Evolutionary conservation across 768 basidiomycete genomes (phyloP).

Genomic region (Lentinula sp.): DNA sequence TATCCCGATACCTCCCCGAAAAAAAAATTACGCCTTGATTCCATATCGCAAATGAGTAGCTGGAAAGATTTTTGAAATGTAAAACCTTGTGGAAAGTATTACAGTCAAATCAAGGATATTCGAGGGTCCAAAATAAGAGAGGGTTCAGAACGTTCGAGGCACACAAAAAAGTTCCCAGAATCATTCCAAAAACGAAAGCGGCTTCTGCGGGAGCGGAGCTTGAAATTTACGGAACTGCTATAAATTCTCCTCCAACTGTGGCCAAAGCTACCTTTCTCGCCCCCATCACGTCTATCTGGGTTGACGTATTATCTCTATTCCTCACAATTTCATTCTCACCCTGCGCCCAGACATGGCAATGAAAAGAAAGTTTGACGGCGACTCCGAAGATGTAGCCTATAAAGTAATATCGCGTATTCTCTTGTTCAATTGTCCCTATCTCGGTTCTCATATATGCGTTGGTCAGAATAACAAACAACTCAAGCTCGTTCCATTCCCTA

Average conservation of each 20-base stretch:
- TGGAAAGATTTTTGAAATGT: too few relatives aligned
- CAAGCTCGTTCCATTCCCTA: slow-evolving; percentile 72
- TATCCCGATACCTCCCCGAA: too few relatives aligned
- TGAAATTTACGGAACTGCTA: slow-evolving; percentile 13
- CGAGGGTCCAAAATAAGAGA: too few relatives aligned
- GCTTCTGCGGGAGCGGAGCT: neutral
- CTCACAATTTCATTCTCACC: neutral
- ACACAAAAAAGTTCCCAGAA: neutral
- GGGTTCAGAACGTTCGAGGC: too few relatives aligned
- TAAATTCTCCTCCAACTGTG: slow-evolving; percentile 19
- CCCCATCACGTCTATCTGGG: slow-evolving; percentile 13
- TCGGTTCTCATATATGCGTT: neutral
- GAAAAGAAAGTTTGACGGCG: slow-evolving; percentile 71
- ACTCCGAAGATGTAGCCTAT: slow-evolving; percentile 45
- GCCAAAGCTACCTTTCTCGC: slow-evolving; percentile 3
- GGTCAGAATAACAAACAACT: slow-evolving; percentile 58
- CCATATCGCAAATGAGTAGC: too few relatives aligned
- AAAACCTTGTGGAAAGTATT: too few relatives aligned
- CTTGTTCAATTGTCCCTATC: neutral
- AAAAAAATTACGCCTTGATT: too few relatives aligned
- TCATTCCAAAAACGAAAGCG: neutral
- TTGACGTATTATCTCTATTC: slow-evolving; percentile 10
- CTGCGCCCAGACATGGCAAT: slow-evolving; percentile 44
- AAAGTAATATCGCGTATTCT: slow-evolving; percentile 30
- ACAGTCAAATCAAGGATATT: too few relatives aligned